phyloP scores from a whole-genome alignment of 2,329 filamentous ascomycete genomes.

The Cladophialophora bantiana region DNA sequence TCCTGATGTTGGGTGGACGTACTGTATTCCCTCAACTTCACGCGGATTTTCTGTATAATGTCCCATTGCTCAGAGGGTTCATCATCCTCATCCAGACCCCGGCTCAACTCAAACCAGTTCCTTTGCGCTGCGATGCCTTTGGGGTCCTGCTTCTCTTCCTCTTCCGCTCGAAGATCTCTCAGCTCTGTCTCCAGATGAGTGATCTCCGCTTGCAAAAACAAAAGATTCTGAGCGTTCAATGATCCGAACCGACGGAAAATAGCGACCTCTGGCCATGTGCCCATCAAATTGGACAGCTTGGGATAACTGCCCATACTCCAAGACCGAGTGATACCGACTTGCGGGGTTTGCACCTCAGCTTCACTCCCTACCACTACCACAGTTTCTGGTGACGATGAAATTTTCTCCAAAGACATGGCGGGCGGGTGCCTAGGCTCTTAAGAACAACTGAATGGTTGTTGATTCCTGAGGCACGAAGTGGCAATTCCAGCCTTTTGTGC shows the following conservation, averaged over 20 bases:
- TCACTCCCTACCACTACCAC: background rate
- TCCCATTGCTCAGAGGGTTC: background rate
- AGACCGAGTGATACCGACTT: background rate
- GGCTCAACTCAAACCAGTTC: background rate
- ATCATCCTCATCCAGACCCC: background rate
- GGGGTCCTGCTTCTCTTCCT: background rate
- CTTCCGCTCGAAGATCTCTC: background rate
- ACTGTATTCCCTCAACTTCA: background rate
- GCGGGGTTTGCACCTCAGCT: background rate
- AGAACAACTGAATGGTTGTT: background rate
- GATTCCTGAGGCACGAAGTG: background rate
- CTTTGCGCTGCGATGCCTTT: background rate
- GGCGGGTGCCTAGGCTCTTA: background rate
- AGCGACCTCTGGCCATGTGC: background rate
- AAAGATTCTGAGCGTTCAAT: background rate
- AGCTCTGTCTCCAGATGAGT: background rate
- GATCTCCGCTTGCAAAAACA: background rate
- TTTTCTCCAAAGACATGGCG: background rate
- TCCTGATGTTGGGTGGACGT: background rate
- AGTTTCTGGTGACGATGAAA: background rate
- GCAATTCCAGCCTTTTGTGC: background rate
- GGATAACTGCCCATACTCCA: conserved; percentile 1
- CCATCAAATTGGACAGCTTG: background rate
- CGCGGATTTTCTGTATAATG: background rate
- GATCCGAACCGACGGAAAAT: background rate